Percentiles rank a stretch among this genome's conserved stretches.
Evolutionary conservation across 1,284 basidiomycete species (phyloP).

Genomic region (Moesziomyces parantarcticus): DNA sequence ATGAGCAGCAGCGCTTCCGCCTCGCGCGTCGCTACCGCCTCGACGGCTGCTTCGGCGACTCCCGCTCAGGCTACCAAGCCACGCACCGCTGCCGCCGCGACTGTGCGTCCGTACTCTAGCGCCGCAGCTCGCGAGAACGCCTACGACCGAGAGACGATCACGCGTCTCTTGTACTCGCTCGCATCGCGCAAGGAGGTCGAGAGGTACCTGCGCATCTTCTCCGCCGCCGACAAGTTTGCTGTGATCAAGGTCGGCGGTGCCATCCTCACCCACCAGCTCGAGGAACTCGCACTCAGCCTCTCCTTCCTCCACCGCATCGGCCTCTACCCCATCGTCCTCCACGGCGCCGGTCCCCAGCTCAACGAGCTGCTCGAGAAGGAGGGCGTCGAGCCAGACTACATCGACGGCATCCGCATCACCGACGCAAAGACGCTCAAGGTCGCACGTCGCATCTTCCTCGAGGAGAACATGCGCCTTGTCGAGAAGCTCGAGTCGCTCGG

Average conservation of each 20-base stretch:
- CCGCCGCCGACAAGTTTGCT: slow-evolving; percentile 66
- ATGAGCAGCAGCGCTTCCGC: slow-evolving; percentile 32
- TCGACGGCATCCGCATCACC: slow-evolving; percentile 68
- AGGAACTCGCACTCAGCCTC: slow-evolving; percentile 66
- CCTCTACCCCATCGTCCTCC: slow-evolving; percentile 66
- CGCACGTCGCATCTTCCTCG: slow-evolving; percentile 66
- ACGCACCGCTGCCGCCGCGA: slow-evolving; percentile 20
- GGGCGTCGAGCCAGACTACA: slow-evolving; percentile 67
- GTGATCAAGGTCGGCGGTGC: slow-evolving; percentile 68
- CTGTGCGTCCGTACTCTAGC: slow-evolving; percentile 46
- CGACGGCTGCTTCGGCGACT: slow-evolving; percentile 8
- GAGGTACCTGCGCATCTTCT: slow-evolving; percentile 67
- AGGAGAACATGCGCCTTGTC: slow-evolving; percentile 66
- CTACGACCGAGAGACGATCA: slow-evolving; percentile 65
- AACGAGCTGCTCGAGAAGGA: slow-evolving; percentile 67
- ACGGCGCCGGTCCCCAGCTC: slow-evolving; percentile 67
- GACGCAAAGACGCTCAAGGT: slow-evolving; percentile 66
- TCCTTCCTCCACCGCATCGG: slow-evolving; percentile 68
- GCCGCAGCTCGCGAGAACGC: slow-evolving; percentile 50
- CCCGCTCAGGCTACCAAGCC: slow-evolving; percentile 23
- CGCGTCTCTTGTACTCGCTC: slow-evolving; percentile 66
- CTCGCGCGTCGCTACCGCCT: slow-evolving; percentile 29
- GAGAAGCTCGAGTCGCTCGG: slow-evolving; percentile 68
- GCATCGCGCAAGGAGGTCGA: slow-evolving; percentile 68
- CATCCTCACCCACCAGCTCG: slow-evolving; percentile 67